Percentiles rank a stretch among this genome's conserved stretches.
Evolutionary conservation across 306 rosid species (phyloP).

Genomic region (Acacia crassicarpa): DNA sequence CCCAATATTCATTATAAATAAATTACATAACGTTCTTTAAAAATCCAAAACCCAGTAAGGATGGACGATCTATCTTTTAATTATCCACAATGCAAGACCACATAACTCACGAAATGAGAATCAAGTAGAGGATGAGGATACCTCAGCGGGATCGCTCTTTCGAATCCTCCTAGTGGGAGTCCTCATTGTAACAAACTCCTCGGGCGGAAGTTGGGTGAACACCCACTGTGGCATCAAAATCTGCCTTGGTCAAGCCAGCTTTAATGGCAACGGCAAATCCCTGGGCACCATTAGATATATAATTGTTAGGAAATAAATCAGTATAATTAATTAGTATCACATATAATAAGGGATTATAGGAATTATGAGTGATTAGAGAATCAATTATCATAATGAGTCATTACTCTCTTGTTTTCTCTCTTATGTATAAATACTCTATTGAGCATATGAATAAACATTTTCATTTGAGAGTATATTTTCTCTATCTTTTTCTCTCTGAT

Average conservation of each 20-base stretch:
- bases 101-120: conserved; percentile 23
- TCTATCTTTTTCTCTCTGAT: no score
- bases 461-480: no score
- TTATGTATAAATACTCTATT: no score
- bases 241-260: conserved; percentile 92
- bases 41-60: conserved; percentile 20
- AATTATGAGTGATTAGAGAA: no score
- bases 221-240: conserved; percentile 90
- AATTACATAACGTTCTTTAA: neutral
- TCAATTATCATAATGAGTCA: no score
- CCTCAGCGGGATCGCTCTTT: conserved; percentile 58
- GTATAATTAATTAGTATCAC: no score
- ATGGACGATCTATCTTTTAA: neutral
- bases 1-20: neutral
- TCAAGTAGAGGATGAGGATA: conserved; percentile 20
- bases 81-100: conserved; percentile 6
- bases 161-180: conserved; percentile 78
- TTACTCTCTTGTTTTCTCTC: no score
- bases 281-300: conserved; percentile 44
- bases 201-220: conserved; percentile 92
- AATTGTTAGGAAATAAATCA: no score
- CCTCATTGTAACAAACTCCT: conserved; percentile 95
- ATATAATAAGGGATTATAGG: no score
- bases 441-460: no score
- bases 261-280: conserved; percentile 95